A percentile compares a stretch with the other conserved stretches of the same genome.
Evolutionary conservation across 352 stramenopile genomes (phyloP).

Genomic region (Pythium utonaiense): DNA sequence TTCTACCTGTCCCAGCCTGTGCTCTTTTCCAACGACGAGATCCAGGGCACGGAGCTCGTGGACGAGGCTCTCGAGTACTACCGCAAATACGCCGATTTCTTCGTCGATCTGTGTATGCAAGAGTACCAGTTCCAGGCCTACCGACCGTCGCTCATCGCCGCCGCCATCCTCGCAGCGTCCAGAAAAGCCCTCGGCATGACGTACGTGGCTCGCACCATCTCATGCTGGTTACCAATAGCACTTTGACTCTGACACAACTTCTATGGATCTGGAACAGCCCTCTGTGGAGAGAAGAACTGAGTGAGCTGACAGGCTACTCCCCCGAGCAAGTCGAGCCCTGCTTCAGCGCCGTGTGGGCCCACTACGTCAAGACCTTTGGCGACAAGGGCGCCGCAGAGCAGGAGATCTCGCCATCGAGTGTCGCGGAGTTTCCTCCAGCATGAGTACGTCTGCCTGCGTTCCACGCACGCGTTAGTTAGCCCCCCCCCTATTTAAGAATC

Average conservation of each 20-base stretch:
- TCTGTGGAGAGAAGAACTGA: constrained; percentile 80
- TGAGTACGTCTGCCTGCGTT: constrained; percentile 8
- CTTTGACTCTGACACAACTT: background rate
- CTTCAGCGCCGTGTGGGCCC: constrained; percentile 78
- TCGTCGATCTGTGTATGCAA: constrained; percentile 82
- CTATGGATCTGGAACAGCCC: constrained; percentile 30
- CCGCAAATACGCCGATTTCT: constrained; percentile 84
- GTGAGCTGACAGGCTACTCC: constrained; percentile 76
- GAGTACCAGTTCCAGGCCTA: constrained; percentile 85
- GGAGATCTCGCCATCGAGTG: constrained; percentile 70
- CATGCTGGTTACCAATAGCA: no score
- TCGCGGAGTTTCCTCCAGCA: constrained; percentile 38
- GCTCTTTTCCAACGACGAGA: constrained; percentile 73
- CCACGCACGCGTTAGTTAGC: constrained; percentile 12
- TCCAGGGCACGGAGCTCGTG: constrained; percentile 67
- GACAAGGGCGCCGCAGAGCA: constrained; percentile 50
- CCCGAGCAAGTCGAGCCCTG: constrained; percentile 77
- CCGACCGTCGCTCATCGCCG: constrained; percentile 73
- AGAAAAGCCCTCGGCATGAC: constrained; percentile 75
- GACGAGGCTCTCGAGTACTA: constrained; percentile 79
- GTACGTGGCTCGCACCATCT: no score
- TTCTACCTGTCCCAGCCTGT: constrained; percentile 78
- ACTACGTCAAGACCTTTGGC: constrained; percentile 75
- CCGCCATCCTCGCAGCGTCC: constrained; percentile 69
- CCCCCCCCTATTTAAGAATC: constrained; percentile 23